Base-by-base conservation (phyloP, 768 basidiomycete genomes). In the Sistotremastrum niveocremeum region DNA sequence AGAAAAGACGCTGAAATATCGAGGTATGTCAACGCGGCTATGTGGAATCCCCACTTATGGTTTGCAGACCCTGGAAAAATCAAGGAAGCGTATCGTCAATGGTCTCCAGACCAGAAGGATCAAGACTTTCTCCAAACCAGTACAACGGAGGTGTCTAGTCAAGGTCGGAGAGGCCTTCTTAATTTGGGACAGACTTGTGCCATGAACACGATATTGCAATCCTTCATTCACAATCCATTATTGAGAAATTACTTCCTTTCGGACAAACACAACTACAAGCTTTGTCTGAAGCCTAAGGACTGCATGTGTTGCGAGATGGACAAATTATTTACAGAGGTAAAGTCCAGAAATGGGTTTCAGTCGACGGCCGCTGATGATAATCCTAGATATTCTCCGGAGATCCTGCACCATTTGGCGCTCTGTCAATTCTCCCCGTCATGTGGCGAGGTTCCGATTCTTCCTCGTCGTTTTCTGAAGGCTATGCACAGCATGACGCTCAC, bases 291-390 rank as follows among this genome's bases (percentile, higher is more conserved):
- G 55, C 60, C 63, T 31, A 73, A 74, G 28, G 76, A 78, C 40
- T 95, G 91, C 60, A 84, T 81, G 40, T 89, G 81, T 50, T 97
- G 91, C 57, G 91, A 94, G 60, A 86, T 97, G 84, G 91, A 97
- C 62, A 79, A 74, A 49, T 66, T 90, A 5, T 85, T 86, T 58
- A 62, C 77, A 5, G 85, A 87, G 65, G 85, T 81, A 47, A 41
- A 50, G 46, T 32, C 6, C 10, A 43, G n/a, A n/a, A 31, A 11
- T 46, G 12, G 31, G 4, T 8, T 28, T 36, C 29, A 31, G 44
- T 32, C 8, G 38, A 29, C 12, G 29, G 30, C 40, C 44, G 7
- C 37, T 51, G 9, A 39, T 7, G 12, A 7, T 51, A 39, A 12
- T 41, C 31, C 5, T 34, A 73, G 69, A 63, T 71, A 34, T 66